Evolutionary conservation across 202 grass and related monocot species (phyloP).

Genomic region (Eragrostis tef): DNA sequence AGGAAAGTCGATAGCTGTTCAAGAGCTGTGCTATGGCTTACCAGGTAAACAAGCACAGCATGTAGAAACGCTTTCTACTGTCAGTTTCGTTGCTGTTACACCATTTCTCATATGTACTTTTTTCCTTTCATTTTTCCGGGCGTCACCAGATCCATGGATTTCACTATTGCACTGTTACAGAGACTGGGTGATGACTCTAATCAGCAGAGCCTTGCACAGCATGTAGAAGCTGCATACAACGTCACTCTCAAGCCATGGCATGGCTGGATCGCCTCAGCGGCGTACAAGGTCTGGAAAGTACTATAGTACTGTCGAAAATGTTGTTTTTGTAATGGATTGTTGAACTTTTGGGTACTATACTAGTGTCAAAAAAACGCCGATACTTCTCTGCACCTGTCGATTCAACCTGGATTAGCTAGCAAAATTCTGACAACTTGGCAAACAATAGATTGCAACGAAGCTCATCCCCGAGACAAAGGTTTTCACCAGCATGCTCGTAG

Average conservation of each 20-base stretch:
- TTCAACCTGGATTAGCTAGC: too few relatives aligned
- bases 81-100: background rate
- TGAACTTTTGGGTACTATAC: background rate
- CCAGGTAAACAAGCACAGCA: conserved; percentile 54
- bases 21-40: conserved; percentile 83
- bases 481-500: conserved; percentile 53
- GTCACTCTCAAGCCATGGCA: conserved; percentile 73
- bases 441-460: conserved; percentile 71
- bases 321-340: background rate
- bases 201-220: conserved; percentile 53
- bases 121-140: background rate
- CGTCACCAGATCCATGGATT: conserved; percentile 87
- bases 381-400: too few relatives aligned
- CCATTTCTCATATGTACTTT: conserved; percentile 11
- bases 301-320: background rate
- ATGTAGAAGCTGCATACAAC: conserved; percentile 67
- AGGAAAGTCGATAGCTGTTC: conserved; percentile 78
- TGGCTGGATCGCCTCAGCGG: conserved; percentile 94
- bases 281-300: conserved; percentile 64
- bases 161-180: conserved; percentile 62
- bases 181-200: conserved; percentile 56
- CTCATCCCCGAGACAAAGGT: conserved; percentile 70
- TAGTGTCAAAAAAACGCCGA: background rate
- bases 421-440: background rate
- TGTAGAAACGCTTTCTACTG: background rate